Conservation (phyloP, 2,329 filamentous ascomycete species). For the Arachnopeziza araneosa region DNA sequence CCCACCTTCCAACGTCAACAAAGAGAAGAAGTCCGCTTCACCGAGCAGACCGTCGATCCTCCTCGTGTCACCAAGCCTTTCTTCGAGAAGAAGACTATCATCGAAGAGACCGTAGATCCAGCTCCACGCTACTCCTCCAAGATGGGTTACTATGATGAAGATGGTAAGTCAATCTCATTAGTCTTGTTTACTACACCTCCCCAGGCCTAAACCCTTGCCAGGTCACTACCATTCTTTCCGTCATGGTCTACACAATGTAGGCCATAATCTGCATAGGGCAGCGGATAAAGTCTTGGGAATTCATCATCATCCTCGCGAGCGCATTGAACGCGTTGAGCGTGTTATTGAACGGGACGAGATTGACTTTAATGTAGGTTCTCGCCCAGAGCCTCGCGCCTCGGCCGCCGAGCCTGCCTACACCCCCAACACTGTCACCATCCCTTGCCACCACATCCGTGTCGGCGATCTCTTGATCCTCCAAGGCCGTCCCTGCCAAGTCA, state of each 20-base stretch:
- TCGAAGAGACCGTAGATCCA: slow-evolving; percentile 31
- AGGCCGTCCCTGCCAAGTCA: slow-evolving; percentile 98
- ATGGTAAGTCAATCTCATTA: slow-evolving; percentile 33
- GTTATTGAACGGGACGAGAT: slow-evolving; percentile 18
- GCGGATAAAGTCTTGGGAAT: slow-evolving; percentile 57
- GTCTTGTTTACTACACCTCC: slow-evolving; percentile 3
- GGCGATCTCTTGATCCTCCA: slow-evolving; percentile 98
- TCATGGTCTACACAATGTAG: slow-evolving; percentile 41
- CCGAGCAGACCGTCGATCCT: slow-evolving; percentile 32
- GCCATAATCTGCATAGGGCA: slow-evolving; percentile 48
- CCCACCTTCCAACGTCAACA: slow-evolving; percentile 19
- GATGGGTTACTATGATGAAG: slow-evolving; percentile 79
- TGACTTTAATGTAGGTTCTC: slow-evolving; percentile 24
- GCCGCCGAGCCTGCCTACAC: slow-evolving; percentile 21
- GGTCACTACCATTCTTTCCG: slow-evolving; percentile 71
- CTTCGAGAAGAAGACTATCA: slow-evolving; percentile 13
- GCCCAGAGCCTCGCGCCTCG: slow-evolving; percentile 9
- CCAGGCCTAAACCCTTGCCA: slow-evolving; percentile 24
- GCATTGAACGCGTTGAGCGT: not conserved
- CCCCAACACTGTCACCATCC: slow-evolving; percentile 91
- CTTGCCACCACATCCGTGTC: slow-evolving; percentile 98
- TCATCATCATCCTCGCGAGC: slow-evolving; percentile 37
- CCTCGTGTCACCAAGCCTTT: slow-evolving; percentile 24
- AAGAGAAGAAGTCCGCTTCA: slow-evolving; percentile 18
- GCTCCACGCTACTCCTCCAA: slow-evolving; percentile 37